Percentiles rank a stretch among this genome's conserved stretches.
phyloP scores from a whole-genome alignment of 148 eudicot genomes.

The Heliamphora exappendiculata region DNA sequence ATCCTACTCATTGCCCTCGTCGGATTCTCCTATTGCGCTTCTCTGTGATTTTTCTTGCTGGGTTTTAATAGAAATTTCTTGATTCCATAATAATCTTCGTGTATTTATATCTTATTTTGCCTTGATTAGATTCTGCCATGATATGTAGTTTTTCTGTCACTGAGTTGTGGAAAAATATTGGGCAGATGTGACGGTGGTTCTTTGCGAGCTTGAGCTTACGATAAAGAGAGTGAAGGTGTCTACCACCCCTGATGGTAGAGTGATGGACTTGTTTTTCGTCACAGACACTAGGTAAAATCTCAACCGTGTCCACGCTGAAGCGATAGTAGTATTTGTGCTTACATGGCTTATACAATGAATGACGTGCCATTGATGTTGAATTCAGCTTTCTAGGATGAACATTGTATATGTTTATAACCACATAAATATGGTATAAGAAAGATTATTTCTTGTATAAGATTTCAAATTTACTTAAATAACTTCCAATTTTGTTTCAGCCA shows the following conservation, averaged over 20 bases:
- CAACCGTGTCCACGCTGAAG: too few species aligned
- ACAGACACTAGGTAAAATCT: conserved; percentile 66
- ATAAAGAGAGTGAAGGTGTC: conserved; percentile 86
- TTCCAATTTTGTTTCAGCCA: too few species aligned
- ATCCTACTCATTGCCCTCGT: not conserved
- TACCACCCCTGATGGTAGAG: conserved; percentile 88
- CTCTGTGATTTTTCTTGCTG: not conserved
- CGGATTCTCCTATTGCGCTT: not conserved
- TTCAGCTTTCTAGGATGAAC: too few species aligned
- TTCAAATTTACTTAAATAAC: too few species aligned
- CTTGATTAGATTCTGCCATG: not conserved
- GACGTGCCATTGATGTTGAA: too few species aligned
- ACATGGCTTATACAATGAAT: too few species aligned
- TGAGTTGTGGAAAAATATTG: conserved; percentile 13
- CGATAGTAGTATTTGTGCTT: too few species aligned
- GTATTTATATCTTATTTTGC: not conserved
- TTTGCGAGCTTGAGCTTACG: conserved; percentile 79
- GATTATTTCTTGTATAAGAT: too few species aligned
- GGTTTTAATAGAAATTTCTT: not conserved
- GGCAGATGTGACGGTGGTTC: conserved; percentile 75
- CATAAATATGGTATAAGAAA: too few species aligned
- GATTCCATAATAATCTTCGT: not conserved
- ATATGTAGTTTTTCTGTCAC: not conserved
- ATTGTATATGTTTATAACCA: too few species aligned
- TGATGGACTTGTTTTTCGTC: conserved; percentile 83